Evolutionary conservation across 768 basidiomycete genomes (phyloP), one percentile per base, ranked within the genome.

Genomic region (Boletus vinaceobasis): DNA sequence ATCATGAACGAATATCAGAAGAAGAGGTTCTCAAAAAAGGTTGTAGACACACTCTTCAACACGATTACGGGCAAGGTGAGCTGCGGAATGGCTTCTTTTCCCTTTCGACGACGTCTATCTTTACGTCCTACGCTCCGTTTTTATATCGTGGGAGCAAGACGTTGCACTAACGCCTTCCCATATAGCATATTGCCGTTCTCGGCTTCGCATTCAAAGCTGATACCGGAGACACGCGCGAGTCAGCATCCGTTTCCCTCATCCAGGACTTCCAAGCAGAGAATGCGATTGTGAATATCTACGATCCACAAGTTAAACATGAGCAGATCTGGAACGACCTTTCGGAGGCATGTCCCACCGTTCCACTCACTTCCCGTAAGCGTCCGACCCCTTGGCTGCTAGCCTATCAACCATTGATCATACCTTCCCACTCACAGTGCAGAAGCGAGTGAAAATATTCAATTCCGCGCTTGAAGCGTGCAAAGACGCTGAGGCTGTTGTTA

Each of bases 181-280:
- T 70, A 87, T 70, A 87, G 93, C 86, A 85, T 66, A 95, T 99
- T 65, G 92, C 97, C 42, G 90, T 99, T 43, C 86, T 99, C 40
- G 96, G 96, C 11, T 99, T 98, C 72, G 97, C 96, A 4, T 98
- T 98, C 86, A 98, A 98, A 79, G 96, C 97, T 40, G 95, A 98
- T 72, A 99, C 97, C 13, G 97, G 97, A 56, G 97, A 99, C 71
- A 99, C 97, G 37, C 93, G 97, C 71, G 97, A 98, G 77, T 95
- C 93, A 3, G 87, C 97, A 29, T 84, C 97, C 17, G 98, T 98
- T 74, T 88, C 92, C 31, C 84, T 99, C 61, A 87, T 96, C 75
- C 87, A 85, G 63, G 87, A 98, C 78, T 99, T 99, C 85, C 81
- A 86, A 63, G 82, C 83, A 38, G 97, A 99, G 75, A 85, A 83